Conservation (phyloP, 208 protist genomes). For the Trypanosoma rangeli region DNA sequence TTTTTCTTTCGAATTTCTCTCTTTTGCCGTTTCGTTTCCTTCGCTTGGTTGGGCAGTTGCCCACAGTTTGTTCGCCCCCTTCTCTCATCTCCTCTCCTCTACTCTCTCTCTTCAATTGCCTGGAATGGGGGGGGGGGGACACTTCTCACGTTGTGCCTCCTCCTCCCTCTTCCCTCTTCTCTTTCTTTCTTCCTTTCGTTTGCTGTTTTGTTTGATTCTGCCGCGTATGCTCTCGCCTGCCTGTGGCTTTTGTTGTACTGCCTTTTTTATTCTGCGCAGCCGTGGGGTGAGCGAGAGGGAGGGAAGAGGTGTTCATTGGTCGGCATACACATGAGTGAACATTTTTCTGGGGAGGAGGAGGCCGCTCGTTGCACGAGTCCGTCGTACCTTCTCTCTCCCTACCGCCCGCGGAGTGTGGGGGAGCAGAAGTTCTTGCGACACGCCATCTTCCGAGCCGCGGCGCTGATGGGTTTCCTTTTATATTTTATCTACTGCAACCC, state of each 20-base stretch:
- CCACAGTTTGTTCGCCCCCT: too few species aligned
- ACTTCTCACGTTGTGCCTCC: too few species aligned
- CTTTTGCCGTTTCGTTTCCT: not conserved
- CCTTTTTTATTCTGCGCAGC: too few species aligned
- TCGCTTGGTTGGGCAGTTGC: not conserved
- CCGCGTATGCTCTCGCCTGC: too few species aligned
- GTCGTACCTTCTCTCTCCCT: constrained; percentile 58
- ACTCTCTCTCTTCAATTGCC: too few species aligned
- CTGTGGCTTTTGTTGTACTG: too few species aligned
- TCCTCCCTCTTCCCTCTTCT: too few species aligned
- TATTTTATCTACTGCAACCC: constrained; percentile 92
- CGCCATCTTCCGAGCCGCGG: constrained; percentile 40
- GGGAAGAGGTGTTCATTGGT: not conserved
- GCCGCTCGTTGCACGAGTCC: constrained; percentile 41
- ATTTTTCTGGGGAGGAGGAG: constrained; percentile 49
- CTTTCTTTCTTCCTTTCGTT: too few species aligned
- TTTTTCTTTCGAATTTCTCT: not conserved
- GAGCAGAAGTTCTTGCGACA: constrained; percentile 66
- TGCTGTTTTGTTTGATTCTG: too few species aligned
- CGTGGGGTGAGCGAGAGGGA: not conserved
- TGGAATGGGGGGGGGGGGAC: too few species aligned
- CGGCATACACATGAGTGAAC: constrained; percentile 45
- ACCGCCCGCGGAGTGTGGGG: constrained; percentile 32
- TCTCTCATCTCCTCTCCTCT: too few species aligned
- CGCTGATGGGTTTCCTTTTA: constrained; percentile 35